Evolutionary conservation across 2,329 filamentous ascomycete species (phyloP).

Genomic region (Pseudocercospora musae): DNA sequence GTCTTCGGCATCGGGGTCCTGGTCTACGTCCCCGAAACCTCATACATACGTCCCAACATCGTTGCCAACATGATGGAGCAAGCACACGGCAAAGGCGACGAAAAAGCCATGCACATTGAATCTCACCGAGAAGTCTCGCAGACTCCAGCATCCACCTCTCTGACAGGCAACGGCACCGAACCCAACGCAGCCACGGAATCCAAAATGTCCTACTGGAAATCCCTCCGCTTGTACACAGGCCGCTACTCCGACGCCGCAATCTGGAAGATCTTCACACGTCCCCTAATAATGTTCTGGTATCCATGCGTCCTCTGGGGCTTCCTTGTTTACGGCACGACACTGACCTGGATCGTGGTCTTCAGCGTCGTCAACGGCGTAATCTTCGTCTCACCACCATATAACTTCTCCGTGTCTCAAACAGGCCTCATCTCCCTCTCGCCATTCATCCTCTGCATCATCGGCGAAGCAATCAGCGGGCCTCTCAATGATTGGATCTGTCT

Average conservation of each 20-base stretch:
- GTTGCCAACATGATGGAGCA: slow-evolving; percentile 7
- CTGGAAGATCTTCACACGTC: slow-evolving; percentile 37
- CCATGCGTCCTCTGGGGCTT: slow-evolving; percentile 40
- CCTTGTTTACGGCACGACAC: slow-evolving; percentile 43
- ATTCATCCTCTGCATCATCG: slow-evolving; percentile 48
- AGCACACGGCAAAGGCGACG: slow-evolving; percentile 11
- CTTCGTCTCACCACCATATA: slow-evolving; percentile 37
- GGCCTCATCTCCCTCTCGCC: slow-evolving; percentile 51
- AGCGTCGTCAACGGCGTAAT: slow-evolving; percentile 48
- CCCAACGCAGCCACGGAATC: slow-evolving; percentile 14
- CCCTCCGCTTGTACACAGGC: slow-evolving; percentile 33
- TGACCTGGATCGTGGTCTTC: slow-evolving; percentile 46
- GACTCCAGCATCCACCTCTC: background rate
- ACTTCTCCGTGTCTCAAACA: slow-evolving; percentile 48
- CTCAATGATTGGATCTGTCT: slow-evolving; percentile 46
- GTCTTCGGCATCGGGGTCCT: slow-evolving; percentile 31
- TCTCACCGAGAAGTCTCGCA: slow-evolving; percentile 7
- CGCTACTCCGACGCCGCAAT: slow-evolving; percentile 34
- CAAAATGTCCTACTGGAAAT: slow-evolving; percentile 31
- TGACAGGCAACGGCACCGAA: slow-evolving; percentile 20
- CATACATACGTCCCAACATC: slow-evolving; percentile 21
- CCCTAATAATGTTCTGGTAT: slow-evolving; percentile 35
- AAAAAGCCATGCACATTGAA: slow-evolving; percentile 19
- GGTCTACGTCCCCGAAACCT: slow-evolving; percentile 34
- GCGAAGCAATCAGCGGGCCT: slow-evolving; percentile 45